Percentiles rank a stretch among this genome's conserved stretches.
Evolutionary conservation across 1,284 basidiomycete genomes (phyloP).

Genomic region (Apiotrichum sp.): DNA sequence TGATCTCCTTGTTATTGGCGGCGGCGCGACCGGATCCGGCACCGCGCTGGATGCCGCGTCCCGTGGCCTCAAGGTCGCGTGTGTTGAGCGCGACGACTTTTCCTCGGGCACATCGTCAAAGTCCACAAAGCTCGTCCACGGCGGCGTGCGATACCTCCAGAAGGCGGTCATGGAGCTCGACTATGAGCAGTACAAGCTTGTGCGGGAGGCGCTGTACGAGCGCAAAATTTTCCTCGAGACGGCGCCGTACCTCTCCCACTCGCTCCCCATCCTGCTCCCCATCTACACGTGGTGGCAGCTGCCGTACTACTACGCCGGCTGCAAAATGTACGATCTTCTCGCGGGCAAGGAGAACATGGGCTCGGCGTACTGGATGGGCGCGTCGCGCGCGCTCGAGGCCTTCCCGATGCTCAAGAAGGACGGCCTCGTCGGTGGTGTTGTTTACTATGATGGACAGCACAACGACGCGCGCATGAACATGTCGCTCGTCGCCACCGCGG

Average conservation of each 20-base stretch:
- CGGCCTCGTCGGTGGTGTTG: slow-evolving; percentile 89
- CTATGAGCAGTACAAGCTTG: slow-evolving; percentile 93
- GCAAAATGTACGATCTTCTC: slow-evolving; percentile 93
- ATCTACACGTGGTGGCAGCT: slow-evolving; percentile 82
- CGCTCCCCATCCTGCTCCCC: slow-evolving; percentile 61
- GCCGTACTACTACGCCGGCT: slow-evolving; percentile 92
- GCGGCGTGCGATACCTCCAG: slow-evolving; percentile 93
- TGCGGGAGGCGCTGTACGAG: slow-evolving; percentile 87
- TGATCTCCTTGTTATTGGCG: slow-evolving; percentile 78
- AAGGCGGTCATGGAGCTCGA: slow-evolving; percentile 95
- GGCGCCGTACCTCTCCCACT: slow-evolving; percentile 84
- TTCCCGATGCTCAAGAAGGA: slow-evolving; percentile 95
- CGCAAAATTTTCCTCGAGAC: slow-evolving; percentile 90
- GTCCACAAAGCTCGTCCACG: slow-evolving; percentile 95
- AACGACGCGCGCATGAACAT: slow-evolving; percentile 99
- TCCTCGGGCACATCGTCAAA: slow-evolving; percentile 91
- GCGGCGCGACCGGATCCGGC: slow-evolving; percentile 88
- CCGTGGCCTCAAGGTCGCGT: slow-evolving; percentile 82
- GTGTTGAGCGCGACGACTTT: slow-evolving; percentile 93
- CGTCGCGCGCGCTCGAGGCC: slow-evolving; percentile 82
- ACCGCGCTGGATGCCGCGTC: slow-evolving; percentile 90
- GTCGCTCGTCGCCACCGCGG: slow-evolving; percentile 86
- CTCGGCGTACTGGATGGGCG: slow-evolving; percentile 86
- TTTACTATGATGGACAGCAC: slow-evolving; percentile 98
- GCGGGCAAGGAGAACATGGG: slow-evolving; percentile 98